Percentiles rank a stretch among this genome's conserved stretches.
These are phyloP conservation scores for Metschnikowia continentalis DNA, from an alignment of 805 yeast genomes.

Conservation along the genomic window DNA sequence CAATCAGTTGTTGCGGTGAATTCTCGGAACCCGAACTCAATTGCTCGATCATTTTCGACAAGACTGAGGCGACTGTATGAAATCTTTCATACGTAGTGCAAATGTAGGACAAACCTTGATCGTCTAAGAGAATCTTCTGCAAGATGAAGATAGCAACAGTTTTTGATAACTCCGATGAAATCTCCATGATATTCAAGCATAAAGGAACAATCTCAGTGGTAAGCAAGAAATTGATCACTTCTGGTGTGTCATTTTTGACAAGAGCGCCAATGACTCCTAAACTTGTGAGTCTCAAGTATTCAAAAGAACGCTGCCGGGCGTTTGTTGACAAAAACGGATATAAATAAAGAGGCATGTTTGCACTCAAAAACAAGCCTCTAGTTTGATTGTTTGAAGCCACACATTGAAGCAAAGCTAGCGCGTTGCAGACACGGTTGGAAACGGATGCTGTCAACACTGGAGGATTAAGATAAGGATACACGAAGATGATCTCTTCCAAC, in stretches of 20 bases:
- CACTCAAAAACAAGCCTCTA: slow-evolving; percentile 74
- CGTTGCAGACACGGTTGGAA: slow-evolving; percentile 92
- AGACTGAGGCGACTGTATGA: slow-evolving; percentile 87
- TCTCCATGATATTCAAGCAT: slow-evolving; percentile 91
- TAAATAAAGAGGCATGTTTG: slow-evolving; percentile 86
- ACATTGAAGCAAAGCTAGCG: slow-evolving; percentile 89
- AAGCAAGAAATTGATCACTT: slow-evolving; percentile 83
- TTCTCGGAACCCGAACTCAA: slow-evolving; percentile 48
- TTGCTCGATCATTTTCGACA: slow-evolving; percentile 85
- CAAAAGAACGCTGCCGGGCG: slow-evolving; percentile 89
- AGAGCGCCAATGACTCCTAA: slow-evolving; percentile 96
- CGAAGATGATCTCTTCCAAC: slow-evolving; percentile 83
- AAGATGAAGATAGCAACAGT: slow-evolving; percentile 96
- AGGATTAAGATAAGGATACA: slow-evolving; percentile 85
- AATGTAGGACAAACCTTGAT: slow-evolving; percentile 83
- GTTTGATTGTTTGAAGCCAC: slow-evolving; percentile 95
- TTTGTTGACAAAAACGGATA: slow-evolving; percentile 93
- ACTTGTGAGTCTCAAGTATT: slow-evolving; percentile 86
- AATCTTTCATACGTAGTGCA: slow-evolving; percentile 95
- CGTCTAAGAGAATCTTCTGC: slow-evolving; percentile 88
- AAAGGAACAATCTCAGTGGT: slow-evolving; percentile 97
- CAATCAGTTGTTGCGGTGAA: slow-evolving; percentile 29
- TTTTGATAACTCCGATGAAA: slow-evolving; percentile 87
- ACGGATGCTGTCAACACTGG: slow-evolving; percentile 81
- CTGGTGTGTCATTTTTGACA: slow-evolving; percentile 93